A percentile compares a stretch with the other conserved stretches of the same genome.
Evolutionary conservation across 495 filamentous ascomycete genomes (phyloP).

Genomic region (Aspergillus panamensis): DNA sequence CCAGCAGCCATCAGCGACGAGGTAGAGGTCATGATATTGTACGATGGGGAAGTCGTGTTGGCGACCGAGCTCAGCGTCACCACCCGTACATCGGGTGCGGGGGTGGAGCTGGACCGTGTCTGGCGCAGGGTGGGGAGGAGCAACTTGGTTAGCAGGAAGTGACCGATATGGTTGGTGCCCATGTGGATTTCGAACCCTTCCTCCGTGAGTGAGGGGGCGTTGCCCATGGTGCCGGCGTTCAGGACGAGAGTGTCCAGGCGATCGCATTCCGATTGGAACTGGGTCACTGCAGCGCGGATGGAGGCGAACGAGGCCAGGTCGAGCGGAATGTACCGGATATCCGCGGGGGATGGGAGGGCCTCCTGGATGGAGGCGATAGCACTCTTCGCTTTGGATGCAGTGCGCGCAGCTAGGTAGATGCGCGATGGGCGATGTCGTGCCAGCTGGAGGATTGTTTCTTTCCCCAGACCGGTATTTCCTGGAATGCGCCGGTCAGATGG

Average conservation of each 20-base stretch:
- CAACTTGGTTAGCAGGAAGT: conserved; percentile 60
- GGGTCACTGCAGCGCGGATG: conserved; percentile 44
- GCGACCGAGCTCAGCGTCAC: conserved; percentile 27
- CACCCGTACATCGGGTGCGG: conserved; percentile 21
- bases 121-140: conserved; percentile 56
- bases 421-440: conserved; percentile 56
- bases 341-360: conserved; percentile 36
- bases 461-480: conserved; percentile 67
- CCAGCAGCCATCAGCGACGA: conserved; percentile 15
- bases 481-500: conserved; percentile 7
- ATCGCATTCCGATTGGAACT: conserved; percentile 43
- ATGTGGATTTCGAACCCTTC: conserved; percentile 72
- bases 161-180: conserved; percentile 69
- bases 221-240: conserved; percentile 68
- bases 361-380: conserved; percentile 50
- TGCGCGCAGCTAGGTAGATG: conserved; percentile 64
- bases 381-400: conserved; percentile 45
- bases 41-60: conserved; percentile 51
- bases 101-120: conserved; percentile 34
- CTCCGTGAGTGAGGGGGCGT: conserved; percentile 42
- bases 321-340: conserved; percentile 48
- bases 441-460: conserved; percentile 59
- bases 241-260: conserved; percentile 63
- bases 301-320: conserved; percentile 53
- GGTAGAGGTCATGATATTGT: conserved; percentile 40